Evolutionary conservation across 139 green algal genomes (phyloP), one percentile per base, ranked within the genome.

Genomic region (Volvox africanus): DNA sequence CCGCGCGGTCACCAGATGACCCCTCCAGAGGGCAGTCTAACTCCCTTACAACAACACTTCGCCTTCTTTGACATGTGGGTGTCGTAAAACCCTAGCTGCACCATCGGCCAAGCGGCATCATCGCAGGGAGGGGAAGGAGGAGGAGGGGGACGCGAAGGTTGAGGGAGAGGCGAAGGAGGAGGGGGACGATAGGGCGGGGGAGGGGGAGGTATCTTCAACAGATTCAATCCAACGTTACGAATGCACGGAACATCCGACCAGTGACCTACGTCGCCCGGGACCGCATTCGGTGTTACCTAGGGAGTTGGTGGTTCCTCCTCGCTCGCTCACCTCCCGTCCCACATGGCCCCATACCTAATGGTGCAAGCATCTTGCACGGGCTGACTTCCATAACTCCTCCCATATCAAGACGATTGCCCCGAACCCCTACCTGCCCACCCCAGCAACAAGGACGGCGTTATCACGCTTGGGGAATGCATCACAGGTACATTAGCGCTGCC

Each of bases 381-480:
- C 5, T 55, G 44, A 9, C 44, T 55, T 55, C 44, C 44, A 55
- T 55, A 5, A 55, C 44, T 9, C 44, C 44, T 55, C 44, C 44
- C 44, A 55, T 55, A 55, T 9, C 44, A 55, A 5, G 44, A 9
- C 44, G 5, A 55, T 14, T 9, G 9, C 9, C 44, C 44, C 44
- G 9, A 55, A 55, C 44, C 65, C 65, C 21, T 73, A 73, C 65
- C 65, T 28, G n/a, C 71, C 30, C 22, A 9, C 16, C 44, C 21
- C 86, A 90, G 86, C 11, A 77, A 90, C 86, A 90, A 90, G 86
- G 86, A 90, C 73, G 86, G 86, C 73, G 35, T 35, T 13, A 90
- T 90, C 44, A 85, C 86, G 11, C 55, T 77, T 19, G 62, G 16
- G 11, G 86, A 90, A 61, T 82, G 32, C 65, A 44, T 84, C 32